Base-by-base conservation (phyloP, 2,329 filamentous ascomycete genomes). In the Fusarium napiforme region DNA sequence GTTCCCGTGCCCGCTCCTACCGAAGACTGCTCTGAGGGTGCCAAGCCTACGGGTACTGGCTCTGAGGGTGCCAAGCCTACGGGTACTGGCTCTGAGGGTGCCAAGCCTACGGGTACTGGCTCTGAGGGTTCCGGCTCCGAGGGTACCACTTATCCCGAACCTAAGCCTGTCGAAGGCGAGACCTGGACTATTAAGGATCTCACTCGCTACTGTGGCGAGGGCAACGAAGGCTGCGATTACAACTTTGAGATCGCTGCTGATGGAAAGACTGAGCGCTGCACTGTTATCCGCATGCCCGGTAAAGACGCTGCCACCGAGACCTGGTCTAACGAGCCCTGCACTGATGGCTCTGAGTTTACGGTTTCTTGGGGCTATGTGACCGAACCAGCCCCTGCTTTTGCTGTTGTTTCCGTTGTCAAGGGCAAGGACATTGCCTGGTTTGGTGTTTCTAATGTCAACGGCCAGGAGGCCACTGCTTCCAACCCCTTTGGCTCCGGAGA, bases 381-480 rank as follows among this genome's bases (percentile, higher is more conserved):
- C 0, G 69, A 75, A 19, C 72, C 69, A 26, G 72, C 50, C 9
- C 73, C 73, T 9, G 72, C 73, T 0, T 75, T 75, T n/a, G 69
- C 72, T 56, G 73, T 75, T 16, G 2, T 75, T 5, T 73, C 73
- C 1, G 60, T 75, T 11, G 67, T 66, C 5, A 47, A 75, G 45
- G 72, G 66, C 9, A 63, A 75, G 63, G 52, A 75, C 6, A 59
- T 75, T 7, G 73, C 73, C 11, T 75, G 73, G 73, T 75, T 75
- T 15, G 73, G 73, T n/a, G 72, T 73, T 5, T 39, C 73, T 0
- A 30, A 73, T 21, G 52, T 75, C 28, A 75, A 75, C 1, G 73
- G 70, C 26, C 66, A 75, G 46, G n/a, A 71, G n/a, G 73, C 63
- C 5, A 71, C 66, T 18, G 10, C 72, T 10, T 69, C 69, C 0